Conservation (phyloP, 148 eudicot species). For the Chenopodium quinoa region DNA sequence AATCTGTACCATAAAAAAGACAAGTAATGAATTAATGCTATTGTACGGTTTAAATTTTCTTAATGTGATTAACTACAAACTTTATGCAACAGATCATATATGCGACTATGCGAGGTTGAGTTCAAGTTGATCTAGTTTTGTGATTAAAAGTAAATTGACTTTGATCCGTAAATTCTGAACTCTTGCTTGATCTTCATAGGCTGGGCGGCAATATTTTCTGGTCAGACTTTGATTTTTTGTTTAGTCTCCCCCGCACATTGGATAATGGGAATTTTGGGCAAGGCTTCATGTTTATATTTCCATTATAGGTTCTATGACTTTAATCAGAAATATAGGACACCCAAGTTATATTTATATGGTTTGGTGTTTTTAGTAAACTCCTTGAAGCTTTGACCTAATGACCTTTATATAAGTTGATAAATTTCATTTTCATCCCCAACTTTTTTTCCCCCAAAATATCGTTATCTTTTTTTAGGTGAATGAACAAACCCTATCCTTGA, state of each 20-base stretch:
- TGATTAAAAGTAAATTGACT: neutral
- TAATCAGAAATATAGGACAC: too few species aligned
- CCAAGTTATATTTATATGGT: too few species aligned
- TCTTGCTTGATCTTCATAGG: neutral
- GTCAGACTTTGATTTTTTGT: neutral
- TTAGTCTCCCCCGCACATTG: neutral
- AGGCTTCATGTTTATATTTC: neutral
- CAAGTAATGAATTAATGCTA: neutral
- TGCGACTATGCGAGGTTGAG: neutral
- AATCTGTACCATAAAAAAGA: too few species aligned
- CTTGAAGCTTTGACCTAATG: constrained; percentile 3
- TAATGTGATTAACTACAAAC: neutral
- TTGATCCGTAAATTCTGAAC: neutral
- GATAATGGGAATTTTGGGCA: neutral
- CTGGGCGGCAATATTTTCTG: neutral
- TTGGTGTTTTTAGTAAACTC: neutral
- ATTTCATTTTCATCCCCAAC: too few species aligned
- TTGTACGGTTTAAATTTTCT: neutral
- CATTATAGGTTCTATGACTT: neutral
- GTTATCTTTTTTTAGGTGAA: neutral
- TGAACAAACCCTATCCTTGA: neutral
- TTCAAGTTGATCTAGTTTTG: neutral
- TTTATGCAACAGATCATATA: too few species aligned
- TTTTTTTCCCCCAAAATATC: too few species aligned
- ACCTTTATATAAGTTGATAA: too few species aligned